Base-by-base conservation (phyloP, 495 filamentous ascomycete genomes). In the Tuber melanosporum region DNA sequence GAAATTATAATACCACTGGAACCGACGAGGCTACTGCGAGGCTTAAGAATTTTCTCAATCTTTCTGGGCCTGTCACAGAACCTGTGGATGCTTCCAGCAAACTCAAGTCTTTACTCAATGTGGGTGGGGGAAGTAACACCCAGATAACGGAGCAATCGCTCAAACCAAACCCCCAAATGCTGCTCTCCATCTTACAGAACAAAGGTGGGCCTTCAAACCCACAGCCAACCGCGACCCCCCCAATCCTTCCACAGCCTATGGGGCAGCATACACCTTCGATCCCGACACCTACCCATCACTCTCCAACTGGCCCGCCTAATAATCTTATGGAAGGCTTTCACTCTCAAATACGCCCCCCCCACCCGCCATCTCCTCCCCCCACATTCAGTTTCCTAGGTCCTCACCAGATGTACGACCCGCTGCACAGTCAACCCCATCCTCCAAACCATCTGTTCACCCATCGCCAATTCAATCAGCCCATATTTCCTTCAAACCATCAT, bases 381-480 rank as follows among this genome's bases (percentile, higher is more conserved):
- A 74, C 80, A 62, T 82, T 80, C 41, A 66, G 75, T 42, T 76
- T 80, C 36, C n/a, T 43, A 36, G 57, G 46, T 22, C 73, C 75
- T 3, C 73, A 45, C 14, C 57, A 77, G 10, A 62, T 71, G 71
- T 91, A 3, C 89, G 91, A 83, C 90, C 91, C 73, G 86, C 85
- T 41, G 90, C 78, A 1, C 89, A 85, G 57, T 88, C 89, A 36
- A 84, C 84, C 79, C 89, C 87, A 79, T 91, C 87, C 75, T 90
- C 90, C 22, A 92, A 85, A 71, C 81, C 86, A 82, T 92, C 92
- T 0, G 85, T 84, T 71, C 88, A 88, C 79, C 89, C 44, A 76
- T 10, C 73, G 45, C 14, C 72, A 26, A 36, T 43, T 36, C 36
- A 70, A 69, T 32, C 79, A 78, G 42, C 70, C 49, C 41, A 41